A percentile compares a stretch with the other conserved stretches of the same genome.
Evolutionary conservation across 306 rosid species (phyloP).

Genomic region (Fagus sylvatica): DNA sequence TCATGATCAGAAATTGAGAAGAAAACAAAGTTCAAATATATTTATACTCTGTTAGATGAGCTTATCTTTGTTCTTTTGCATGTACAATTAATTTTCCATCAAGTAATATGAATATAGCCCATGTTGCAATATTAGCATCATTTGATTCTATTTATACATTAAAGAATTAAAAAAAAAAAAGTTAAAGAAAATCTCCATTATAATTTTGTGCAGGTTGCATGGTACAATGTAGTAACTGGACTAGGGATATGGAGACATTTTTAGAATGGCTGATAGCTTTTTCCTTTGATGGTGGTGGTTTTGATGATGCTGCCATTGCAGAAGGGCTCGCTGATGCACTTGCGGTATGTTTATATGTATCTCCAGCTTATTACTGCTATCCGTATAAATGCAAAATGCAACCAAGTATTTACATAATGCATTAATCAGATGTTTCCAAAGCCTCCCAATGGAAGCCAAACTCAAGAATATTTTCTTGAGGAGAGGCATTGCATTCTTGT

Average conservation of each 20-base stretch:
- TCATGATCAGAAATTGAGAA: too few relatives aligned
- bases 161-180: too few relatives aligned
- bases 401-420: not conserved
- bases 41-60: too few relatives aligned
- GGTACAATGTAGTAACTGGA: conserved; percentile 5
- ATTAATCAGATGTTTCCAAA: conserved; percentile 27
- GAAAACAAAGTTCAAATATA: too few relatives aligned
- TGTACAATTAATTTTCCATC: too few relatives aligned
- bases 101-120: too few relatives aligned
- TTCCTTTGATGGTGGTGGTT: conserved; percentile 13
- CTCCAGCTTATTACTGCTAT: too few relatives aligned
- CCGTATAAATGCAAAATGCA: too few relatives aligned
- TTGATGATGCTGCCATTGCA: not conserved
- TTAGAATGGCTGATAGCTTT: not conserved
- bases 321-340: conserved; percentile 29
- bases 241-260: not conserved
- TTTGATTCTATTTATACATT: too few relatives aligned
- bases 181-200: too few relatives aligned
- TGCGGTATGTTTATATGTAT: conserved; percentile 12
- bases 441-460: not conserved
- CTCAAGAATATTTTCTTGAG: conserved; percentile 2
- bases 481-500: conserved; percentile 33
- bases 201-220: not conserved
- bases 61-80: too few relatives aligned
- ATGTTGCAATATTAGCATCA: too few relatives aligned